Conservation (phyloP, 306 rosid species). For the Casuarina equisetifolia region DNA sequence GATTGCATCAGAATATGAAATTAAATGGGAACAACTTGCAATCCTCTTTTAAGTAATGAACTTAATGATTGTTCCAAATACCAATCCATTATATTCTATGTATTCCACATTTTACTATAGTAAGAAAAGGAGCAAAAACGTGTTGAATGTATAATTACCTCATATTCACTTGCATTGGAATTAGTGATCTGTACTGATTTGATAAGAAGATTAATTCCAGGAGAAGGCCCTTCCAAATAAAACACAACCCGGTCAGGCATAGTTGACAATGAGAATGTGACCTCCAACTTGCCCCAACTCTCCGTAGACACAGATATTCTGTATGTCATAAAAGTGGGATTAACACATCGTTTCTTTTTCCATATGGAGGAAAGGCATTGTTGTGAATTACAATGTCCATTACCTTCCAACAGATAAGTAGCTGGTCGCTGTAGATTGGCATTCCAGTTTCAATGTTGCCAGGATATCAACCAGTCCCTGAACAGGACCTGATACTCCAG, state of each 20-base stretch:
- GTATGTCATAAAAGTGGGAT: constrained; percentile 31
- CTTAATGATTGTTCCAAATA: neutral
- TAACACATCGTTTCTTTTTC: constrained; percentile 8
- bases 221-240: constrained; percentile 92
- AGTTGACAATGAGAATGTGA: constrained; percentile 62
- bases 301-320: constrained; percentile 66
- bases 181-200: constrained; percentile 56
- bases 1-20: neutral
- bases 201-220: constrained; percentile 72
- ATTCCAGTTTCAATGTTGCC: constrained; percentile 81
- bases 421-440: constrained; percentile 52
- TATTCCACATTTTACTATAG: neutral
- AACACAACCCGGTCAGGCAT: constrained; percentile 59
- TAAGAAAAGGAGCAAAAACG: neutral
- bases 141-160: constrained; percentile 35
- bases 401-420: constrained; percentile 78
- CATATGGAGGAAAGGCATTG: constrained; percentile 13
- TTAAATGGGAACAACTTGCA: neutral
- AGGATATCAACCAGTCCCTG: constrained; percentile 61
- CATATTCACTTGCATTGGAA: constrained; percentile 43
- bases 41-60: neutral
- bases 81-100: neutral
- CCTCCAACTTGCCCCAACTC: constrained; percentile 80
- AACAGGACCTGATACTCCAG: constrained; percentile 71
- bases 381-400: constrained; percentile 11